phyloP scores from a whole-genome alignment of 768 basidiomycete species.

The Nidularia pulvinata region DNA sequence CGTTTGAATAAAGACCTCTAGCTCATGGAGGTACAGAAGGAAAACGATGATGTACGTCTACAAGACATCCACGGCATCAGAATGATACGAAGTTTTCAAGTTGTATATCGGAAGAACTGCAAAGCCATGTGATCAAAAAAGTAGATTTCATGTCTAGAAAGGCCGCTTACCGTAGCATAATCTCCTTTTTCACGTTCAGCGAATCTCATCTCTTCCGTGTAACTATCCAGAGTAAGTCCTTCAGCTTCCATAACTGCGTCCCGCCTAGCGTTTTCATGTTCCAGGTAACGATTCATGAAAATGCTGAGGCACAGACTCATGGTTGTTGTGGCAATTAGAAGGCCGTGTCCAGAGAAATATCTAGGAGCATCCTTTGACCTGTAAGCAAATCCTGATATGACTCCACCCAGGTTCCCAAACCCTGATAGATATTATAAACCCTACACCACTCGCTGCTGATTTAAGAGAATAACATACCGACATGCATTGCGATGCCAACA shows the following conservation, averaged over 20 bases:
- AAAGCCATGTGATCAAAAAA: background rate
- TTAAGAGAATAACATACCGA: constrained; percentile 14
- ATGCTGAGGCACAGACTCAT: constrained; percentile 20
- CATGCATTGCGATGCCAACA: constrained; percentile 30
- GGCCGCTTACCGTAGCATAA: constrained; percentile 20
- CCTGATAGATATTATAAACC: constrained; percentile 7
- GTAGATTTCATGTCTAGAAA: background rate
- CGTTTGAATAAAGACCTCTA: too few relatives aligned
- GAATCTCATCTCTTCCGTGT: constrained; percentile 23
- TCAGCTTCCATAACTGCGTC: constrained; percentile 15
- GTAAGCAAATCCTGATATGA: constrained; percentile 26
- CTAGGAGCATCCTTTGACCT: constrained; percentile 21
- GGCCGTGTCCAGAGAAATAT: constrained; percentile 26
- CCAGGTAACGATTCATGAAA: constrained; percentile 23
- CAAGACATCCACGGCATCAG: too few relatives aligned
- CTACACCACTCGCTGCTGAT: background rate
- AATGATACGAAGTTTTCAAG: too few relatives aligned
- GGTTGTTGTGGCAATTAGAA: constrained; percentile 21
- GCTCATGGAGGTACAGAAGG: too few relatives aligned
- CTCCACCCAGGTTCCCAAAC: constrained; percentile 26
- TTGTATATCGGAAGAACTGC: constrained; percentile 28
- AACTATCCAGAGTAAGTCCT: constrained; percentile 20
- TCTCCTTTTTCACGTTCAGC: constrained; percentile 25
- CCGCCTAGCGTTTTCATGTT: constrained; percentile 20
- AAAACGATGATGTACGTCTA: background rate